A percentile compares a stretch with the other conserved stretches of the same genome.
These are phyloP conservation scores for Rhododendron molle DNA, from an alignment of 148 eudicot species.

Conservation along the genomic window DNA sequence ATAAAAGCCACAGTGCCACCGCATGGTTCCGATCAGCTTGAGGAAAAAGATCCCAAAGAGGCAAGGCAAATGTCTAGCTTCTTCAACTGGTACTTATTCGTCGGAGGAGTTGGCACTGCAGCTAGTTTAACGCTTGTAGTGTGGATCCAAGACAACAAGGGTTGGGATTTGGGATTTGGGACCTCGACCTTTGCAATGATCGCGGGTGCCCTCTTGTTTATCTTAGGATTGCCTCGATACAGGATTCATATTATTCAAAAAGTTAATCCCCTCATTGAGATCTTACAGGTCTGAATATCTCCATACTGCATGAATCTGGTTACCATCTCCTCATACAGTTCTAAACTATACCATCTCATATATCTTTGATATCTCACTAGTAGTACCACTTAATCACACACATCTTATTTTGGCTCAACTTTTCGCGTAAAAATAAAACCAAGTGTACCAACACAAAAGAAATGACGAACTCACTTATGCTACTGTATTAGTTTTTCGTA, in stretches of 20 bases:
- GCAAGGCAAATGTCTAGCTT: slow-evolving; percentile 28
- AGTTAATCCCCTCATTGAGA: slow-evolving; percentile 29
- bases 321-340: too few relatives aligned
- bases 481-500: too few relatives aligned
- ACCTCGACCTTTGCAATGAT: slow-evolving; percentile 28
- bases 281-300: slow-evolving; percentile 30
- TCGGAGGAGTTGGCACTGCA: slow-evolving; percentile 21
- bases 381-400: not conserved
- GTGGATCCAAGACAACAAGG: slow-evolving; percentile 38
- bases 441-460: too few relatives aligned
- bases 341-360: too few relatives aligned
- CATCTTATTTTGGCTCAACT: too few relatives aligned
- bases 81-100: slow-evolving; percentile 43
- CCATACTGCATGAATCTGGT: not conserved
- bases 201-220: slow-evolving; percentile 12
- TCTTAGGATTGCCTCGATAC: not conserved
- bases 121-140: slow-evolving; percentile 28
- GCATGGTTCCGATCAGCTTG: slow-evolving; percentile 48
- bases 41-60: slow-evolving; percentile 38
- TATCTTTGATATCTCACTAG: too few relatives aligned
- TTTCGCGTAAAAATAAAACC: too few relatives aligned
- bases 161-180: slow-evolving; percentile 39
- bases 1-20: slow-evolving; percentile 38
- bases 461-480: too few relatives aligned
- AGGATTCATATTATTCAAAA: slow-evolving; percentile 32